Base-by-base conservation (phyloP, 306 rosid species). In the Quercus cerris region DNA sequence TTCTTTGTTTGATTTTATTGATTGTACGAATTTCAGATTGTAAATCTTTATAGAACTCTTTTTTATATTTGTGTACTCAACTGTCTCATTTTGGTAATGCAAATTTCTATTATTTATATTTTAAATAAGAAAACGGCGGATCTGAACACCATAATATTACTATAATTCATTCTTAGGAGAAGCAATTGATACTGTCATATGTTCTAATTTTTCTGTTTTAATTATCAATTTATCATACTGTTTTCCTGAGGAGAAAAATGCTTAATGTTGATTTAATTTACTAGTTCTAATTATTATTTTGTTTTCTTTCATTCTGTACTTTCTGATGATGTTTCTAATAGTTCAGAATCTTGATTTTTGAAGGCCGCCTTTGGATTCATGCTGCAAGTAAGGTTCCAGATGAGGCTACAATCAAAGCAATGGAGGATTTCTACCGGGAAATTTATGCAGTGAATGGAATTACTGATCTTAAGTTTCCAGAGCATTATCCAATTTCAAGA, bases 341-440 rank as follows among this genome's bases (percentile, higher is more conserved):
- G 20, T 18, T 25, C 73, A 35, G 59, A 66, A 54, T 80, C 19
- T 73, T 81, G 18, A 55, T 31, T 64, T 82, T 69, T 75, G 77
- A 86, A 94, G 99, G 99, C 51, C 98, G 97, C 74, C 86, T 95
- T 56, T 93, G 98, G 99, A 93, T 95, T 90, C 99, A 93, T 78
- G 99, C 98, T 33, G 98, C 98, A 1, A 74, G 98, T 86, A 93
- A 93, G 84, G 99, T 93, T 75, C 98, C 98, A 0, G 98, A 93
- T 5, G 97, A 91, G 44, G 86, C 94, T 17, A 95, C 99, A 11
- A 90, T 95, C 84, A 89, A 89, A 81, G 98, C 99, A 70, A 91
- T 93, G 99, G 99, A 93, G 77, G 85, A 82, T 18, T 95, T 95
- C 69, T 93, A 93, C 84, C 70, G 90, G 75, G 98, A 95, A 80